Conservation (phyloP, 768 basidiomycete species). For the Boletus rubescentipes region DNA sequence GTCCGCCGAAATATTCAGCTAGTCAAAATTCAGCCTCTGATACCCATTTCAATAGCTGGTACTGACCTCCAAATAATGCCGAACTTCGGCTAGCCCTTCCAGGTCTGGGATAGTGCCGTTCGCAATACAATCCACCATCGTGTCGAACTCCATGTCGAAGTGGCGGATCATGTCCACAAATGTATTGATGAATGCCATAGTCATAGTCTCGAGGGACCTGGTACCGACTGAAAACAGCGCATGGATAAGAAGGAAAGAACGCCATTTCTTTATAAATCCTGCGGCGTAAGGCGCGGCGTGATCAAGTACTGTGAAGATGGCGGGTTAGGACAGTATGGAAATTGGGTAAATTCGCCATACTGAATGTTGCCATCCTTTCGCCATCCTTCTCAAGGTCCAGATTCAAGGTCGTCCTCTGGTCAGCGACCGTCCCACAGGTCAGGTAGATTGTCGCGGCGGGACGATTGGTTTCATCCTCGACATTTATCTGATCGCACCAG, state of each 20-base stretch:
- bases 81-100: not conserved
- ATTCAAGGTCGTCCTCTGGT: not conserved
- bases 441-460: not conserved
- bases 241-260: slow-evolving; percentile 9
- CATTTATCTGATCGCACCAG: not conserved
- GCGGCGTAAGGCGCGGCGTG: not conserved
- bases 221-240: slow-evolving; percentile 6
- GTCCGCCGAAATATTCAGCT: slow-evolving; percentile 2
- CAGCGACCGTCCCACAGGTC: not conserved
- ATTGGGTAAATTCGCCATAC: not conserved
- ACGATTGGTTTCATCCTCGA: not conserved
- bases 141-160: slow-evolving; percentile 10
- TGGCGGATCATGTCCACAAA: slow-evolving; percentile 10
- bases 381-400: not conserved
- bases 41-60: too few relatives aligned
- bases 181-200: slow-evolving; percentile 5
- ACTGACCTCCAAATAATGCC: slow-evolving; percentile 1
- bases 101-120: slow-evolving; percentile 8
- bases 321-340: not conserved
- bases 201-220: slow-evolving; percentile 3
- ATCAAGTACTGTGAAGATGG: not conserved
- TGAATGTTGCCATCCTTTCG: slow-evolving; percentile 8
- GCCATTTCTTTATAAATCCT: slow-evolving; percentile 6
- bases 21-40: not conserved
- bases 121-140: slow-evolving; percentile 12